These are phyloP conservation scores for Tulasnella sp. DNA, from an alignment of 768 basidiomycete species.

Conservation along the genomic window DNA sequence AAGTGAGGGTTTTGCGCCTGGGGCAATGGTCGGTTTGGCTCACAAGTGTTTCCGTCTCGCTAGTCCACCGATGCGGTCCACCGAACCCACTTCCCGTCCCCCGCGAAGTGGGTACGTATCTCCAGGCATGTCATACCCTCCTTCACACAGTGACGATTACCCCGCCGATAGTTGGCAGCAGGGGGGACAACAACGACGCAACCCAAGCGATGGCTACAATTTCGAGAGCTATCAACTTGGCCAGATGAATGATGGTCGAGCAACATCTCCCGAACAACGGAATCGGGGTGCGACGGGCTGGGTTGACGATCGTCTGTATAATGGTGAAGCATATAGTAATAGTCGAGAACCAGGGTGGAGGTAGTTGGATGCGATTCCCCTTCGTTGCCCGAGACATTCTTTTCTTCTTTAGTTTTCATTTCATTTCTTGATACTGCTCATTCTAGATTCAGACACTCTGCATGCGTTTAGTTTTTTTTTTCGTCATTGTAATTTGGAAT, in stretches of 20 bases:
- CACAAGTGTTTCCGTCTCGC: not conserved
- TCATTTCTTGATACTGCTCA: not conserved
- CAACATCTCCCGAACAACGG: not conserved
- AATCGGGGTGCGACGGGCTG: not conserved
- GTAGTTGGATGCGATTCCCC: not conserved
- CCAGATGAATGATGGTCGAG: not conserved
- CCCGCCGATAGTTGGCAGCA: not conserved
- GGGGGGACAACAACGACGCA: not conserved
- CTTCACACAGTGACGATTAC: constrained; percentile 4
- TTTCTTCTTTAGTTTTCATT: not conserved
- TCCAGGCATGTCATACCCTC: constrained; percentile 23
- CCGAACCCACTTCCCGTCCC: not conserved
- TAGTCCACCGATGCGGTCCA: not conserved
- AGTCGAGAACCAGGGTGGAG: not conserved
- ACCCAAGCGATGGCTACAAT: not conserved
- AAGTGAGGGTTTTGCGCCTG: not conserved
- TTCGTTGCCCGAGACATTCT: not conserved
- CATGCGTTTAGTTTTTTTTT: not conserved
- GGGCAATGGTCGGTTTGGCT: not conserved
- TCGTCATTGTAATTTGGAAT: not conserved
- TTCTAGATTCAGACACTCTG: not conserved
- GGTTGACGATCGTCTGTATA: not conserved
- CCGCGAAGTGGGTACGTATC: constrained; percentile 20
- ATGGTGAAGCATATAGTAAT: not conserved
- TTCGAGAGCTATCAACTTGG: not conserved